Evolutionary conservation across 148 eudicot species (phyloP), one percentile per base, ranked within the genome.

Genomic region (Vaccinium myrtillus): DNA sequence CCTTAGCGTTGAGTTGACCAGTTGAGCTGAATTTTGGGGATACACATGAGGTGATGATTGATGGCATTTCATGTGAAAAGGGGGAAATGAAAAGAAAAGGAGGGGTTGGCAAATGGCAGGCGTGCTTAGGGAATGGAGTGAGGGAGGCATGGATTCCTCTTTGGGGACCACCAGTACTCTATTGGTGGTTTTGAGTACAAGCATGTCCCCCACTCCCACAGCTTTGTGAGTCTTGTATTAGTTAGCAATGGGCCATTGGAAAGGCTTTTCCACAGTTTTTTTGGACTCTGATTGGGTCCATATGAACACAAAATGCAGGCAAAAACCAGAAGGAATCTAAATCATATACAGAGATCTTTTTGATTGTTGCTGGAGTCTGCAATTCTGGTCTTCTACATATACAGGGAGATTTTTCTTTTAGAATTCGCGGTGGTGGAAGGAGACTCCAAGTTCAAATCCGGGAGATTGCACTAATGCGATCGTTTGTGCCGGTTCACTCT

Each of bases 41-140:
- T 65, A 85, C 89, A 91, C 30, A 32, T 18, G 86, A 80, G 87
- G 84, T 86, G 87, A 88, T 92, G 90, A 92, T 89, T 27, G 67
- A 88, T 61, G 51, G 23, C 83, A 81, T 85, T 86, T 86, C 80
- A 87, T 84, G 92, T 85, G 84, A 88, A 89, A 90, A 89, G 81
- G 70, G 70, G 11, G 81, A 30, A 80, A 71, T 43, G 77, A 18
- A 81, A n/a, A n/a, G 32, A 30, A 90, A 87, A 78, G 74, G 82
- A 78, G 30, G 51, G 59, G 59, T 21, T 55, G 86, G 88, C 46
- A 43, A 36, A 36, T 36, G 46, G 46, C 46, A 5, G 6, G 46
- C 90, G 86, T 89, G 90, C 90, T 65, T 53, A 74, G 51, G 83
- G 63, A 82, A 85, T 78, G 84, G 70, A 87, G 32, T 75, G 81